Base-by-base conservation (phyloP, 257 asterid species). In the Coffea canephora region DNA sequence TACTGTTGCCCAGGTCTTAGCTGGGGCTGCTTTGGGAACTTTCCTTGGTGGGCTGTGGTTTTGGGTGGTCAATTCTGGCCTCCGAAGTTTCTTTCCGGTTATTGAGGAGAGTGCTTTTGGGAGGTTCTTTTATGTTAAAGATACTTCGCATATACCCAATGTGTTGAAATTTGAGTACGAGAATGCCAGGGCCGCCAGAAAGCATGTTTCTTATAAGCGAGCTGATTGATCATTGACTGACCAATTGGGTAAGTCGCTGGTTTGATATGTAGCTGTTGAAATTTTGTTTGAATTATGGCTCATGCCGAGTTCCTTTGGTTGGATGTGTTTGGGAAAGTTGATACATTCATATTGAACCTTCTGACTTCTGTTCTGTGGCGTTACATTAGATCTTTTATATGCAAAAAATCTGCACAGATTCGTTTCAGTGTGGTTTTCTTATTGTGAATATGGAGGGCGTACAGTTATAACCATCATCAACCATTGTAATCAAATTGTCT, bases 131-230 rank as follows among this genome's bases (percentile, higher is more conserved):
- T 94, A 90, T 75, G 85, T 91, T 9, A 94, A 94, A 87, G 98
- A 94, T 69, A 94, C 98, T 46, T 91, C 97, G 27, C 97, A 94
- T 80, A 87, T 94, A 45, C 90, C 98, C 16, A 91, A 91, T 83
- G 95, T 91, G 70, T 74, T 92, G 93, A 92, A 86, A 79, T 94
- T 94, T 77, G 98, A 94, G 89, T 94, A 91, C 15, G 97, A 92
- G 66, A 94, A 94, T 76, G 90, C 97, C 0, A 88, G 94, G 78
- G 90, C 95, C 0, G 95, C 97, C 0, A 90, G 96, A 87, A 91
- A 88, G 77, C 93, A 91, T 48, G 92, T 82, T 27, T 90, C 98
- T 4, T 92, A 93, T 89, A 93, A 86, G 90, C 89, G 97, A 3
- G 74, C 82, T 9, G 94, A 91, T 16, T 93, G 87, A 91, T 86